Percentiles rank a stretch among this genome's conserved stretches.
Conservation (phyloP, 1,139 yeast genomes). For the Pichia sp. region DNA sequence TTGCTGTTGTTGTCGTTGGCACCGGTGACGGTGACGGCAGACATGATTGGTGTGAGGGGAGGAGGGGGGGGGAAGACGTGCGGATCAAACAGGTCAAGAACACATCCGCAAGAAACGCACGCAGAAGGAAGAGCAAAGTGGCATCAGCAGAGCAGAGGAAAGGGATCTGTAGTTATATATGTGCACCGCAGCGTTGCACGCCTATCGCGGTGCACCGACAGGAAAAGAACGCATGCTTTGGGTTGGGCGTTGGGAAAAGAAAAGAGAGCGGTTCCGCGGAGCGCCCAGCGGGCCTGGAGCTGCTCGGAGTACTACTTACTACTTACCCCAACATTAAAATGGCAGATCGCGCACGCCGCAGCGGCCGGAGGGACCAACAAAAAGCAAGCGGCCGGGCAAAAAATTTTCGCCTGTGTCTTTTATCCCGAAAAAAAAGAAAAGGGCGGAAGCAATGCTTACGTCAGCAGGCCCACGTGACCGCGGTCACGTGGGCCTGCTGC, state of each 20-base stretch:
- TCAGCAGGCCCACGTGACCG: background rate
- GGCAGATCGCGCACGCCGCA: background rate
- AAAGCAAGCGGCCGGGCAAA: background rate
- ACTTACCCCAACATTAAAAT: background rate
- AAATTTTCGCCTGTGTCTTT: background rate
- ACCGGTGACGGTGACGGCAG: conserved; percentile 30
- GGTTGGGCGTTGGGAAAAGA: too few species aligned
- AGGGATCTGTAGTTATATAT: too few species aligned
- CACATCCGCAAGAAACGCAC: background rate
- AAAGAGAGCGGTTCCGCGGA: too few species aligned
- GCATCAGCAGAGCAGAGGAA: background rate
- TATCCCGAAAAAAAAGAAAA: background rate
- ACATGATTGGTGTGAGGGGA: conserved; percentile 18
- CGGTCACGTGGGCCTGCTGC: too few species aligned
- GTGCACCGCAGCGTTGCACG: too few species aligned
- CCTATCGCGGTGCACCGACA: background rate
- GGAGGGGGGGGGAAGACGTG: background rate
- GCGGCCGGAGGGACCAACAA: background rate
- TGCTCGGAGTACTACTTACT: background rate
- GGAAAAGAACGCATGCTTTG: background rate
- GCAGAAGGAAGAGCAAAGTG: background rate
- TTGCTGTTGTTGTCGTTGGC: conserved; percentile 14
- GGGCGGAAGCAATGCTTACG: background rate
- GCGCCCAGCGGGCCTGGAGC: background rate
- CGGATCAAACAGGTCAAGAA: background rate